Evolutionary conservation across 768 basidiomycete genomes (phyloP), one percentile per base, ranked within the genome.

Genomic region (Boletus barrowsii): DNA sequence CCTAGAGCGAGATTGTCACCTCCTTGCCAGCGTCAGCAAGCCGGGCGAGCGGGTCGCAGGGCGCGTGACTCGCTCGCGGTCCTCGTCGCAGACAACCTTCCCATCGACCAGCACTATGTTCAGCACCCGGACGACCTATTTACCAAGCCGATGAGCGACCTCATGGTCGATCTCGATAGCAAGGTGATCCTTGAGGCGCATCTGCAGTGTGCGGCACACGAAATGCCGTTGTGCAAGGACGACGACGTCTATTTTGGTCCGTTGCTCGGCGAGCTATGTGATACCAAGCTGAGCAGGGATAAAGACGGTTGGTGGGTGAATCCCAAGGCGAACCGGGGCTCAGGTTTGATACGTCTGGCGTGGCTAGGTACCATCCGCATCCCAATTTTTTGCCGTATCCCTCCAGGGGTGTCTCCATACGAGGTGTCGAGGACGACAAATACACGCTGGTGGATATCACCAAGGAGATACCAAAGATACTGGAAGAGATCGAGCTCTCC

Each of bases 401-500:
- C 8, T 80, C 88, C 4, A 82, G 76, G 56, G 76, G 83, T 60
- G 78, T 93, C 35, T 81, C 87, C 6, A 86, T 95, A 48, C 81
- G 93, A 74, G 88, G 88, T 2, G 78, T 74, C 0, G 82, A 86
- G 58, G 90, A 96, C 61, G 89, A 91, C 35, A 84, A 80, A 57
- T 96, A 95, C 68, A 76, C 76, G 20, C 77, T 93, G 17, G 76
- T 93, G 11, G 86, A 91, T 57, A 64, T 89, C 39, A 82, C 76
- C 14, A 76, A 72, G 42, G 62, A 71, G 2, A 64, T 36, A 1
- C 62, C 68, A 2, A 70, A 54, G 55, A 75, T 90, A 32, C 63
- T 96, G 10, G 93, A 96, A 71, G 90, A 94, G 65, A 75, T 92
- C 22, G 93, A 95, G 69, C 69, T 86, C 40, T 91, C 88, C 20